These are phyloP conservation scores for Magnolia sinica DNA, from an alignment of 164 flowering plant species.

Conservation along the genomic window DNA sequence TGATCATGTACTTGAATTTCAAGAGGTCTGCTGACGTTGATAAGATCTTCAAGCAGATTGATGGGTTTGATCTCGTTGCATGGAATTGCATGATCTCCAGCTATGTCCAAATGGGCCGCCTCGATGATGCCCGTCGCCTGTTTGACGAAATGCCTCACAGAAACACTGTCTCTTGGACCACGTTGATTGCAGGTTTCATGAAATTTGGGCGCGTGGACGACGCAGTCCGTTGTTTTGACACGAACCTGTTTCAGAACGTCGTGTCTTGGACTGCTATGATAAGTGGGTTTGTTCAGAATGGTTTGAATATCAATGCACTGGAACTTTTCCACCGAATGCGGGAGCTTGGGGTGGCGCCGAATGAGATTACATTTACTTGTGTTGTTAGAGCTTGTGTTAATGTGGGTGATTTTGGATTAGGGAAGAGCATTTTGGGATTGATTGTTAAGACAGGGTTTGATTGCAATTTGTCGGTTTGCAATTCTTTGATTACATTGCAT, in stretches of 20 bases:
- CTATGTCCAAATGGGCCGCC: slow-evolving; percentile 1
- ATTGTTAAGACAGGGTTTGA: slow-evolving; percentile 52
- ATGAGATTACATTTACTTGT: slow-evolving; percentile 47
- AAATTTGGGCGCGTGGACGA: slow-evolving; percentile 29
- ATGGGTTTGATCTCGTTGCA: slow-evolving; percentile 25
- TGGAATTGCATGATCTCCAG: slow-evolving; percentile 25
- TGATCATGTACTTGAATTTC: slow-evolving; percentile 26
- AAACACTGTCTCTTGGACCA: slow-evolving; percentile 26
- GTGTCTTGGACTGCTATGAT: slow-evolving; percentile 37
- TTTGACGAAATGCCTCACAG: slow-evolving; percentile 45
- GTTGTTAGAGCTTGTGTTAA: slow-evolving; percentile 38
- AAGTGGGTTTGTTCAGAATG: slow-evolving; percentile 52
- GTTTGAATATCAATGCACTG: slow-evolving; percentile 35
- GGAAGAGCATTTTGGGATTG: slow-evolving; percentile 42
- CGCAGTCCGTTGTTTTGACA: slow-evolving; percentile 14
- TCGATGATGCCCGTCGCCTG: slow-evolving; percentile 16
- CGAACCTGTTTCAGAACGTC: slow-evolving; percentile 24
- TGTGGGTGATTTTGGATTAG: slow-evolving; percentile 31
- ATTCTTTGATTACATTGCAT: slow-evolving; percentile 46
- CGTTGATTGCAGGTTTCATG: slow-evolving; percentile 23
- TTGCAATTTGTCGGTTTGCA: slow-evolving; percentile 33
- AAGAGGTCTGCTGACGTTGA: slow-evolving; percentile 16
- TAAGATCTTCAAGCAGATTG: slow-evolving; percentile 12
- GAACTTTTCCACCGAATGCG: slow-evolving; percentile 34
- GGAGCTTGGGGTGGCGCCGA: slow-evolving; percentile 35